Percentiles rank a stretch among this genome's conserved stretches.
Conservation (phyloP, 495 filamentous ascomycete species). For the Aspergillus diversus region DNA sequence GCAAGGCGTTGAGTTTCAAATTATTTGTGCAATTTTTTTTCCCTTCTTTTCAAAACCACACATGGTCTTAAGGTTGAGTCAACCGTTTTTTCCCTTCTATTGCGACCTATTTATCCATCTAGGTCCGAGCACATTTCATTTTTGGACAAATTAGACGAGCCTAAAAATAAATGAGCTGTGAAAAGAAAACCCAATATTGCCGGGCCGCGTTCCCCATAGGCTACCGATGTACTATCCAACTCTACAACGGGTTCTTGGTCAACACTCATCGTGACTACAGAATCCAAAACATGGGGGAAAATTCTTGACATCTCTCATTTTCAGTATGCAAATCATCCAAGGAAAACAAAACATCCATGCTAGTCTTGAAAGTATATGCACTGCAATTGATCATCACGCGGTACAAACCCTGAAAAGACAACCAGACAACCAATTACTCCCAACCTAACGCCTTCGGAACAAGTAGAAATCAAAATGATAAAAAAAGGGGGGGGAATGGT, state of each 20-base stretch:
- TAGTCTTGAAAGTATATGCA: conserved; percentile 15
- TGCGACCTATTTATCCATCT: too few relatives aligned
- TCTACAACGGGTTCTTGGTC: too few relatives aligned
- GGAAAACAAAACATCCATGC: conserved; percentile 12
- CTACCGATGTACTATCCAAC: too few relatives aligned
- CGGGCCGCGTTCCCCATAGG: too few relatives aligned
- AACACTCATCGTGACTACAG: too few relatives aligned
- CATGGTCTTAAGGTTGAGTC: not conserved
- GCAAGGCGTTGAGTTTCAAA: conserved; percentile 42
- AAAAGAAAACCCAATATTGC: too few relatives aligned
- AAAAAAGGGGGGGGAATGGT: conserved; percentile 2
- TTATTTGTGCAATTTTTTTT: not conserved
- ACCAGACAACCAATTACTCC: not conserved
- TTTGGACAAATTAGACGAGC: too few relatives aligned
- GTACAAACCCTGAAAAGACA: not conserved
- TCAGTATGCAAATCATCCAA: conserved; percentile 22
- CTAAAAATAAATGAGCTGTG: too few relatives aligned
- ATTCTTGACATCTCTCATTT: conserved; percentile 20
- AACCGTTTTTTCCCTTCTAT: not conserved
- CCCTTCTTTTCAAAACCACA: not conserved
- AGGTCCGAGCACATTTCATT: too few relatives aligned
- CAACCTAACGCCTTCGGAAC: not conserved
- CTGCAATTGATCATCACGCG: not conserved
- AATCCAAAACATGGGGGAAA: not conserved
- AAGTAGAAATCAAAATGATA: not conserved